Evolutionary conservation across 1,139 yeast genomes (phyloP).

Genomic region (Saccharomyces hybrid): DNA sequence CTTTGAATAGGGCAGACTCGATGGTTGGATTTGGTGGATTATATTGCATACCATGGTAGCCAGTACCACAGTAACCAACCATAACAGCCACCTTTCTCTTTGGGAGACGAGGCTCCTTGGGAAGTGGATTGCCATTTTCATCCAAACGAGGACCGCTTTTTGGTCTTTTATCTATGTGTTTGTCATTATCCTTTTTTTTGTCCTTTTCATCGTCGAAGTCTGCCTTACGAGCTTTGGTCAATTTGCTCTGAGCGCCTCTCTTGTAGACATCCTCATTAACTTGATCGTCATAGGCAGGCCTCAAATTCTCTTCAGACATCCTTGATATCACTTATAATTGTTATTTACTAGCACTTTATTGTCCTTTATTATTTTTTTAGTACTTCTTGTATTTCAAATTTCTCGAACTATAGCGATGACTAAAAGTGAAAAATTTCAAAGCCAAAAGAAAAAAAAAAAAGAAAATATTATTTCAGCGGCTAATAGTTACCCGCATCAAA

Average conservation of each 20-base stretch:
- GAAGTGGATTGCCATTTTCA: slow-evolving; percentile 53
- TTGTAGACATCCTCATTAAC: slow-evolving; percentile 35
- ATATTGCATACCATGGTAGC: slow-evolving; percentile 95
- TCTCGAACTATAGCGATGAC: not conserved
- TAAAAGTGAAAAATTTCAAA: not conserved
- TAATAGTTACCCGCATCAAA: not conserved
- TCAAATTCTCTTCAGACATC: slow-evolving; percentile 17
- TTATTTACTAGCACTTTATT: not conserved
- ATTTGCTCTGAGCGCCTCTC: slow-evolving; percentile 40
- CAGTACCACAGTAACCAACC: slow-evolving; percentile 97
- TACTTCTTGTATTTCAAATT: not conserved
- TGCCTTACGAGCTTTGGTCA: slow-evolving; percentile 41
- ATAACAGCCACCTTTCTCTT: slow-evolving; percentile 74
- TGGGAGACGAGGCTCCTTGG: slow-evolving; percentile 34
- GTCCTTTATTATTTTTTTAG: not conserved
- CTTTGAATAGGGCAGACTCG: slow-evolving; percentile 82
- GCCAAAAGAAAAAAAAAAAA: not conserved
- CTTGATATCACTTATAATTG: not conserved
- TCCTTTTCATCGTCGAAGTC: slow-evolving; percentile 33
- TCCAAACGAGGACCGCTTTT: slow-evolving; percentile 35
- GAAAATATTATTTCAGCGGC: slow-evolving; percentile 1
- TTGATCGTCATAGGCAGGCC: slow-evolving; percentile 24
- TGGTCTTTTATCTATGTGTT: slow-evolving; percentile 25
- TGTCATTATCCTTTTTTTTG: slow-evolving; percentile 22
- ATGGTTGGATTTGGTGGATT: slow-evolving; percentile 88